phyloP scores from a whole-genome alignment of 305 asterid genomes.

The Caryopteris hybrid region DNA sequence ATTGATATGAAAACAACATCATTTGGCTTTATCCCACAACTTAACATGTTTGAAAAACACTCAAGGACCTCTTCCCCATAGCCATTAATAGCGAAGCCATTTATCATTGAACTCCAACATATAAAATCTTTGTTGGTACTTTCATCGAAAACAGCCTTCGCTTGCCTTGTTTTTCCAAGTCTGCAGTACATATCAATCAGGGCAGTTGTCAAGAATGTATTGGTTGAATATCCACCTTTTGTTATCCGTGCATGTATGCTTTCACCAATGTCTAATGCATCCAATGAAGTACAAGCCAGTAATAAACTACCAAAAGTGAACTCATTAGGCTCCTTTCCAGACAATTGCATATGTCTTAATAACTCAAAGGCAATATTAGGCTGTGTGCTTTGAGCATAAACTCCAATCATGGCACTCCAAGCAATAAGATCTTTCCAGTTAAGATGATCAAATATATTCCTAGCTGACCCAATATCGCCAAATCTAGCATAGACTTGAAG shows the following conservation, averaged over 20 bases:
- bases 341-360: constrained; percentile 50
- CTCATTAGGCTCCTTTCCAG: constrained; percentile 62
- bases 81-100: constrained; percentile 74
- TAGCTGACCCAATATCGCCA: constrained; percentile 49
- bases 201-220: constrained; percentile 48
- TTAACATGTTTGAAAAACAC: constrained; percentile 61
- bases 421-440: constrained; percentile 61
- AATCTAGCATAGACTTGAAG: constrained; percentile 57
- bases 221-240: constrained; percentile 50
- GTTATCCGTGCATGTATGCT: constrained; percentile 50
- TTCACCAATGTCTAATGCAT: constrained; percentile 47
- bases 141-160: constrained; percentile 49
- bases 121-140: constrained; percentile 44
- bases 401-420: constrained; percentile 73
- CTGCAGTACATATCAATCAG: constrained; percentile 75
- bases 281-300: constrained; percentile 45
- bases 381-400: constrained; percentile 44
- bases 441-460: constrained; percentile 47
- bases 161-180: constrained; percentile 52
- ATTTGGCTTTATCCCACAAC: constrained; percentile 53
- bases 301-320: constrained; percentile 58
- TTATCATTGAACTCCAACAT: constrained; percentile 95
- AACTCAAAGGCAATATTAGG: constrained; percentile 44
- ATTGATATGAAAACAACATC: constrained; percentile 62
- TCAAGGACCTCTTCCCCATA: constrained; percentile 63